phyloP scores from a whole-genome alignment of 495 filamentous ascomycete genomes.

The Hapsidospora chrysogenum region DNA sequence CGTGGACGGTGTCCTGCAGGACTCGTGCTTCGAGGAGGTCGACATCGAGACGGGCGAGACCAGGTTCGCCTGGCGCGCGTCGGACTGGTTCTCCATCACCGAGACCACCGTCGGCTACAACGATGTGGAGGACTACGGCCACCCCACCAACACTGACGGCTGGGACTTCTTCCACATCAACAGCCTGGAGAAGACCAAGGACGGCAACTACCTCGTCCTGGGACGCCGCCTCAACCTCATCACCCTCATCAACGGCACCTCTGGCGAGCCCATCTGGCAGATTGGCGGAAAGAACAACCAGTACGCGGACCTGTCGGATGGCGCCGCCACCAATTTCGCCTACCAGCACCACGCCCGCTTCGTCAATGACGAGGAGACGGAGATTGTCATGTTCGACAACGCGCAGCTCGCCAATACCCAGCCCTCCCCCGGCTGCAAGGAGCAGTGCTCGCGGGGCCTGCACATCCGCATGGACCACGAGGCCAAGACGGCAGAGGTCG shows the following conservation, averaged over 20 bases:
- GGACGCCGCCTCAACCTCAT: slow-evolving; percentile 20
- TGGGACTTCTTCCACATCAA: slow-evolving; percentile 27
- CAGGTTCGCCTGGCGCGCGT: slow-evolving; percentile 25
- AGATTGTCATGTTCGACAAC: slow-evolving; percentile 21
- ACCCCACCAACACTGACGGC: background rate
- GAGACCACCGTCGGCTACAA: slow-evolving; percentile 7
- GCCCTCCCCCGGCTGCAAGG: slow-evolving; percentile 2
- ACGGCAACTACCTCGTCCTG: slow-evolving; percentile 25
- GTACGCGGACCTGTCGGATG: slow-evolving; percentile 25
- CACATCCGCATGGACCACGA: slow-evolving; percentile 25
- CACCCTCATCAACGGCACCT: slow-evolving; percentile 17
- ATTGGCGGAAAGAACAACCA: slow-evolving; percentile 25
- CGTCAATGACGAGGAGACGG: slow-evolving; percentile 10
- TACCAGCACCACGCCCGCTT: slow-evolving; percentile 38
- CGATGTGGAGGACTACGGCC: background rate
- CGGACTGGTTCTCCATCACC: slow-evolving; percentile 12
- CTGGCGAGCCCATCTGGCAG: slow-evolving; percentile 23
- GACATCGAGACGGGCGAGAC: slow-evolving; percentile 6
- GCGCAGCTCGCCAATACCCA: slow-evolving; percentile 6
- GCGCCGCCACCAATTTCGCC: slow-evolving; percentile 25
- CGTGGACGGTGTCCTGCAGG: slow-evolving; percentile 5
- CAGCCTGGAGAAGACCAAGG: slow-evolving; percentile 13
- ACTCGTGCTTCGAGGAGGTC: slow-evolving; percentile 9
- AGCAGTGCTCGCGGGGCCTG: slow-evolving; percentile 18
- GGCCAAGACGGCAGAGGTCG: slow-evolving; percentile 13